Base-by-base conservation (phyloP, 192 early-diverging fungal species). In the Physocladia obscura region DNA sequence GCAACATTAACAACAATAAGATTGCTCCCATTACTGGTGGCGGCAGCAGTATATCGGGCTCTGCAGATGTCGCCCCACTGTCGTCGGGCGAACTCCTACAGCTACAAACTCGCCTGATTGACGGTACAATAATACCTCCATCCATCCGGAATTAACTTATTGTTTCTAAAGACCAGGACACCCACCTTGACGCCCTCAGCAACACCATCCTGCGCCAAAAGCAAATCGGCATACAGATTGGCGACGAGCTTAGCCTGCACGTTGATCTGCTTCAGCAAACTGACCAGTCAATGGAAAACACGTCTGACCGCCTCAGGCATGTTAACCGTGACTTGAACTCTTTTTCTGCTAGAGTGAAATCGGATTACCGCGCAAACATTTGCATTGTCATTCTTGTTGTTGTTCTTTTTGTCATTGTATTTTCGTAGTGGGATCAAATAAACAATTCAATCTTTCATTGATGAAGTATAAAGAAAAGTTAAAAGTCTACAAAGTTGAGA, bases 201-300 rank as follows among this genome's bases (percentile, higher is more conserved):
- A 72, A 71, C 5, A 82, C 87, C 5, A 76, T 93, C 29, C 75
- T 76, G 27, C 84, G 91, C 32, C 91, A 91, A 69, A 81, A 84
- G 67, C 83, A 89, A 47, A 67, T 93, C 1, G 91, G 91, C 0
- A 26, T 90, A 22, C 67, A 86, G 75, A 93, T 91, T 58, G 84
- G 84, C 22, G 88, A 91, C 56, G 91, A 93, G 74, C 65, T 93
- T 38, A 84, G 90, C 19, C 71, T 80, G 6, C 91, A 93, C 71
- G 79, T 88, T 21, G 79, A 88, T 21, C 64, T 91, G 54, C 70
- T 93, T 74, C 87, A 89, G 37, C 88, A 93, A 13, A 93, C 91
- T 1, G 88, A 89, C 29, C 74, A 74, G 29, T 69, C 84, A 32
- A 84, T 90, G 3, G 90, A 90, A 71, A 62, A 70, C 1, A 88